Evolutionary conservation across 2,329 filamentous ascomycete genomes (phyloP).

Genomic region (Ceratocystis colombiana): DNA sequence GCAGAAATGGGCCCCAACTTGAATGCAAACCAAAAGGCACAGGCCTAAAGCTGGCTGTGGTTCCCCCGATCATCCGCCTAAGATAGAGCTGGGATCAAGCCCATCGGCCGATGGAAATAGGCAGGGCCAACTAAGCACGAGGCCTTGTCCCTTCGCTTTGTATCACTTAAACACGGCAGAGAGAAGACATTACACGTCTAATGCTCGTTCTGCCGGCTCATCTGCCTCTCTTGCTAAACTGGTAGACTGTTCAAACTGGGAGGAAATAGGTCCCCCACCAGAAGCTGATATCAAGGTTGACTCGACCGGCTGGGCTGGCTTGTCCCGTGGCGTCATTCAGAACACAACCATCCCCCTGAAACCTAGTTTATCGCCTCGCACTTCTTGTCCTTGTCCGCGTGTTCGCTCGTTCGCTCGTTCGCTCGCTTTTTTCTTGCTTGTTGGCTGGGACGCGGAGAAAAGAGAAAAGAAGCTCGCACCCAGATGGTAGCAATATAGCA

Average conservation of each 20-base stretch:
- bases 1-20: background rate
- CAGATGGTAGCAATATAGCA: background rate
- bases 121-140: too few relatives aligned
- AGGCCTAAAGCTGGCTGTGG: background rate
- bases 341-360: background rate
- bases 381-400: background rate
- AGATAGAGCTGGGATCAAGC: background rate
- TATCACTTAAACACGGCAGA: background rate
- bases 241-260: too few relatives aligned
- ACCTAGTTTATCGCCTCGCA: background rate
- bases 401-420: background rate
- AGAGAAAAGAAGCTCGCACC: background rate
- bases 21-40: background rate
- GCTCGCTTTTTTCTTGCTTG: background rate
- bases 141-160: too few relatives aligned
- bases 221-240: too few relatives aligned
- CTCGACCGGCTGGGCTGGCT: background rate
- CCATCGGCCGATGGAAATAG: background rate
- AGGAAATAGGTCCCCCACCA: too few relatives aligned
- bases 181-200: background rate
- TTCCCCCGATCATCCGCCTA: background rate
- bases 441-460: background rate
- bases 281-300: background rate
- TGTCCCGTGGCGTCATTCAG: conserved; percentile 1
- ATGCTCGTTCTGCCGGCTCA: too few relatives aligned